Conservation (phyloP, 1,284 basidiomycete genomes). For the Coniferiporia weirii region DNA sequence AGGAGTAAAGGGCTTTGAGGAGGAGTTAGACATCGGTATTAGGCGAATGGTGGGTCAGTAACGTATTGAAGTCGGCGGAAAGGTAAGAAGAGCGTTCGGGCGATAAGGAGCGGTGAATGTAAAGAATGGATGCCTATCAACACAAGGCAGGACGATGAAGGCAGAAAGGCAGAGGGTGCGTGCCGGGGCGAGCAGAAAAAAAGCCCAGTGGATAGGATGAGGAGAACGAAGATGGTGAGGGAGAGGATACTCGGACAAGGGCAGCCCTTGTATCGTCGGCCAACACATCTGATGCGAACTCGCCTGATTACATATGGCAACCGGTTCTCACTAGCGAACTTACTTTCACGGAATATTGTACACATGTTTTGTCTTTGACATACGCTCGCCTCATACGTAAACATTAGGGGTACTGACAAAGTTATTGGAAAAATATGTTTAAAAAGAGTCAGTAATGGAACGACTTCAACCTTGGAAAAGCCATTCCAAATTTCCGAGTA, state of each 20-base stretch:
- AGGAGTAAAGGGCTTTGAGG: constrained; percentile 31
- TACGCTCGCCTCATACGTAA: too few species aligned
- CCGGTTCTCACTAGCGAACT: constrained; percentile 2
- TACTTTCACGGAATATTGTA: neutral
- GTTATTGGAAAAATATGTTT: too few species aligned
- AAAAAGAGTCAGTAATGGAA: too few species aligned
- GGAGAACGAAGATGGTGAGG: constrained; percentile 5
- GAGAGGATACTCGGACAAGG: neutral
- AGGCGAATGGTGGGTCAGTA: neutral
- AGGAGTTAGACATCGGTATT: constrained; percentile 7
- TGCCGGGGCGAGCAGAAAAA: constrained; percentile 4
- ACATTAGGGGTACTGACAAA: too few species aligned
- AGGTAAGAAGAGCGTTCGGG: neutral
- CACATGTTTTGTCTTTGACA: neutral
- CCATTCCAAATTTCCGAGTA: too few species aligned
- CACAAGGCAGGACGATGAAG: constrained; percentile 14
- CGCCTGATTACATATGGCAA: constrained; percentile 2
- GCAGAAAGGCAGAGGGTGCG: neutral
- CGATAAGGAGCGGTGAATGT: constrained; percentile 3
- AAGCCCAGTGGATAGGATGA: neutral
- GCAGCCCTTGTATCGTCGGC: too few species aligned
- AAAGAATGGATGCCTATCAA: constrained; percentile 17
- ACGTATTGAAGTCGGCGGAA: constrained; percentile 4
- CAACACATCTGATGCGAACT: too few species aligned
- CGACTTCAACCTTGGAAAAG: too few species aligned